Evolutionary conservation across 768 basidiomycete species (phyloP), one percentile per base, ranked within the genome.

Genomic region (Tulasnella sp.): DNA sequence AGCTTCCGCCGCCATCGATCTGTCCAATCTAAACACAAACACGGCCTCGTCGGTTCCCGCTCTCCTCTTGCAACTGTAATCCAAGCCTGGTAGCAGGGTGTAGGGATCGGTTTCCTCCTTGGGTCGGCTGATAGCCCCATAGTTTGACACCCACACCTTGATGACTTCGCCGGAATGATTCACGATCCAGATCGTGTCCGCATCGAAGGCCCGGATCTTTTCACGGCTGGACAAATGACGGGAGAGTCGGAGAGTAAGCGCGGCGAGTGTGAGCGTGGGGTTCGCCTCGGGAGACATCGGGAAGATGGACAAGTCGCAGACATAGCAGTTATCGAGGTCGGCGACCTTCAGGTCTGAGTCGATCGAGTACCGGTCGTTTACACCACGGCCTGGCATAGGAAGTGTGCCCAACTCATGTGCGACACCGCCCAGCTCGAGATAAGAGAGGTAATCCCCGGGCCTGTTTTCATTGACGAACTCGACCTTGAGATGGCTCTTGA

Each of bases 291-390:
- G 68, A 4, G 67, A 66, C 51, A 24, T 63, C 11, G 68, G 68
- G 62, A 69, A 69, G 3, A 69, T 51, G 21, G 68, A 68, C 9
- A 68, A 52, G 42, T 69, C 68, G 54, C 68, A 69, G 51, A 67
- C 67, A 38, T 65, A 69, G 21, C 68, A 61, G 27, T 58, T 59
- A 19, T 52, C 45, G 13, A 54, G 48, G 34, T 53, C 32, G 15
- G 19, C 9, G 9, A 67, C 58, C 51, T 58, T 51, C 4, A 68
- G 63, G 8, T 34, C 19, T 7, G 24, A 21, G 19, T 52, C 51
- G 8, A 52, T 19, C 51, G 19, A 27, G 21, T 17, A 19, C 23
- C 7, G n/a, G 17, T 52, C 30, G 9, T 26, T 27, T 7, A 4
- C 32, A 17, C 4, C 17, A 19, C 51, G n/a, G 48, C 65, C 51